Percentiles rank a stretch among this genome's conserved stretches.
Conservation (phyloP, 179 eudicot species). For the Drosera spatulata region DNA sequence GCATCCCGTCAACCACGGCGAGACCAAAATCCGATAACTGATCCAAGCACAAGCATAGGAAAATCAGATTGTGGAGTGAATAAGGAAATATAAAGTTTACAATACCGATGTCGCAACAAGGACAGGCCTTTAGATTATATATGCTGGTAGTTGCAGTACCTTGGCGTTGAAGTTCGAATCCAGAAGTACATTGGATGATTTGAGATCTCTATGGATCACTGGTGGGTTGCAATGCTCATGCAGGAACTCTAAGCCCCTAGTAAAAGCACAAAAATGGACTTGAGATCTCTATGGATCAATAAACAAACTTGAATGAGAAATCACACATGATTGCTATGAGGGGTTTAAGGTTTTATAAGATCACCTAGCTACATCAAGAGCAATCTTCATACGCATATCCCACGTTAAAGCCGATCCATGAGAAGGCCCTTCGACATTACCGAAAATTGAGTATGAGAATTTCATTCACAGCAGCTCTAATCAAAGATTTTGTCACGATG, state of each 20-base stretch:
- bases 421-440: constrained; percentile 43
- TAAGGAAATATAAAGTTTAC: neutral
- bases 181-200: no score
- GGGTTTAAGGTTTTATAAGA: constrained; percentile 32
- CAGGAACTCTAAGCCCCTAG: constrained; percentile 75
- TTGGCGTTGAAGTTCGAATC: constrained; percentile 9
- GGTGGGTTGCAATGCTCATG: constrained; percentile 55
- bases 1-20: constrained; percentile 54
- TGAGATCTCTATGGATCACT: constrained; percentile 21
- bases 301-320: neutral
- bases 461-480: no score
- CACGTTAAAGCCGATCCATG: constrained; percentile 67
- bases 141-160: constrained; percentile 26
- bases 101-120: no score
- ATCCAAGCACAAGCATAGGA: constrained; percentile 1
- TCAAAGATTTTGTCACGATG: no score
- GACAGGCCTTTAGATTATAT: no score
- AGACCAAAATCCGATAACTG: constrained; percentile 92
- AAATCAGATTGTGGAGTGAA: neutral
- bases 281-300: neutral
- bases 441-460: neutral
- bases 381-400: constrained; percentile 45
- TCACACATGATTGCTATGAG: no score
- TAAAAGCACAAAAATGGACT: constrained; percentile 11
- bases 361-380: constrained; percentile 26